Evolutionary conservation across 164 flowering plant genomes (phyloP).

Genomic region (Piper betle): DNA sequence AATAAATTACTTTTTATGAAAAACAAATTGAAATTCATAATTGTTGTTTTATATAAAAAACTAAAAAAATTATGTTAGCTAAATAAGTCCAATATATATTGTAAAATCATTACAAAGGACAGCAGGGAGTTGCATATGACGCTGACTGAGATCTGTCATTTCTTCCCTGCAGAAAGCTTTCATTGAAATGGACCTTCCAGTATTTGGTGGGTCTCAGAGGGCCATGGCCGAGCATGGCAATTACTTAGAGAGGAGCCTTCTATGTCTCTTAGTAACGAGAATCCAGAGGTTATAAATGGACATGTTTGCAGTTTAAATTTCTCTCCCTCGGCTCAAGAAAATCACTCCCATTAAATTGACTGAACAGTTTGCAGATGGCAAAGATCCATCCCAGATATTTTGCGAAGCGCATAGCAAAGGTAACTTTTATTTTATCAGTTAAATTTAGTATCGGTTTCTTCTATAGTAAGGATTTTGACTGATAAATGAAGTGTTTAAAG

Average conservation of each 20-base stretch:
- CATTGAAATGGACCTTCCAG: conserved; percentile 53
- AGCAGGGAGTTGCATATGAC: not conserved
- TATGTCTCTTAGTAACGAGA: conserved; percentile 20
- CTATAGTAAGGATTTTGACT: not conserved
- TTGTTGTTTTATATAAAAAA: too few relatives aligned
- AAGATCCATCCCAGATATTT: conserved; percentile 66
- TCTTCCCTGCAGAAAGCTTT: conserved; percentile 55
- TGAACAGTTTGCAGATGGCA: conserved; percentile 30
- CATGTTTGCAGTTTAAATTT: not conserved
- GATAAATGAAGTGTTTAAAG: not conserved
- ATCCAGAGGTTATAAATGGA: conserved; percentile 34
- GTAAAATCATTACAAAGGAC: not conserved
- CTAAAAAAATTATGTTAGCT: too few relatives aligned
- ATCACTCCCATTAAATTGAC: not conserved
- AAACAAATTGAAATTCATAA: too few relatives aligned
- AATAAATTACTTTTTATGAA: too few relatives aligned
- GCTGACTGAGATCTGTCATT: not conserved
- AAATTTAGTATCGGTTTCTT: not conserved
- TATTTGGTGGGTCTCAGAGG: conserved; percentile 22
- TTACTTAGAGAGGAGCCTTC: conserved; percentile 10
- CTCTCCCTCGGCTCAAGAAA: not conserved
- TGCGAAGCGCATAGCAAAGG: conserved; percentile 76
- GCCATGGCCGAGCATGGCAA: conserved; percentile 15
- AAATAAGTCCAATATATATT: too few relatives aligned
- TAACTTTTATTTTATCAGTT: conserved; percentile 8